phyloP scores from a whole-genome alignment of 371 early-diverging fungal species.

The Quaeritorhiza haematococci region DNA sequence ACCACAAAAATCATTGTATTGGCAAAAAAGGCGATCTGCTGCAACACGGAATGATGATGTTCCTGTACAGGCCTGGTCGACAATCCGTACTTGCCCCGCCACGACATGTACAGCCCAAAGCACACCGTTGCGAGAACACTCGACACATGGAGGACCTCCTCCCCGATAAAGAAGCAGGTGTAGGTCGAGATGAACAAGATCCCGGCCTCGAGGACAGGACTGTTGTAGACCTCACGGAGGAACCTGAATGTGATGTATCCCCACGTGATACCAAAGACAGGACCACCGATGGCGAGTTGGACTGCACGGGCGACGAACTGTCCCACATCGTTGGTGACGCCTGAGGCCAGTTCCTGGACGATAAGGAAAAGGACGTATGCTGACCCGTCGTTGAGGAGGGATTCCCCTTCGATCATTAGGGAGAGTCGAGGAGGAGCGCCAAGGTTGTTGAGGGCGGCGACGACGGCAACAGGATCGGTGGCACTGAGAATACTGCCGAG shows the following conservation, averaged over 20 bases:
- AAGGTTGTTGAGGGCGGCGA: not conserved
- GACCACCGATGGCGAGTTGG: not conserved
- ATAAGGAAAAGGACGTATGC: not conserved
- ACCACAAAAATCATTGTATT: not conserved
- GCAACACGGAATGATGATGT: not conserved
- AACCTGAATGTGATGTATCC: not conserved
- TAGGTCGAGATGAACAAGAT: not conserved
- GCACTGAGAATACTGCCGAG: not conserved
- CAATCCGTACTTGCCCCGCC: not conserved
- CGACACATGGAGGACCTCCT: not conserved
- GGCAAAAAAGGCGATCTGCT: not conserved
- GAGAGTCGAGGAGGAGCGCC: not conserved
- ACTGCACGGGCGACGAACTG: not conserved
- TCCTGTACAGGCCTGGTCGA: not conserved
- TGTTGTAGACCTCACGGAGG: not conserved
- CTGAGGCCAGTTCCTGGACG: not conserved
- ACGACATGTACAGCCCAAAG: not conserved
- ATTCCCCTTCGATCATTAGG: not conserved
- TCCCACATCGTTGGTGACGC: not conserved
- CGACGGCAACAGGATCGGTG: not conserved
- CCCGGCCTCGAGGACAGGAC: not conserved
- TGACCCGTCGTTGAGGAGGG: not conserved
- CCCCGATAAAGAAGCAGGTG: not conserved
- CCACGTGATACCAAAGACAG: not conserved
- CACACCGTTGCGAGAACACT: not conserved